Evolutionary conservation across 768 basidiomycete genomes (phyloP), one percentile per base, ranked within the genome.

Genomic region (Podaxis sp.): DNA sequence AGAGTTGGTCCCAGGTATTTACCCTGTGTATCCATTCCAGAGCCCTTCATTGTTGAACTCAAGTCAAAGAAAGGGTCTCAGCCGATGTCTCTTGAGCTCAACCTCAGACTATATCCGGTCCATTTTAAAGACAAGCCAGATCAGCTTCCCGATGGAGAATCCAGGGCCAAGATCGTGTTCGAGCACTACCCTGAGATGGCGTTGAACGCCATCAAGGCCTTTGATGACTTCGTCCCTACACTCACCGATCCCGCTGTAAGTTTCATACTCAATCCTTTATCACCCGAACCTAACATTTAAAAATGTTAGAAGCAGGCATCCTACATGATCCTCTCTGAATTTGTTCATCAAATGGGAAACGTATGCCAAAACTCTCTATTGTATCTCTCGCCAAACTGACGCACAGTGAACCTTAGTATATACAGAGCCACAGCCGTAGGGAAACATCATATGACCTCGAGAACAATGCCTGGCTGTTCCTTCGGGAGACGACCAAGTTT

Each of bases 381-480:
- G 5, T 33, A 26, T 28, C 2, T 39, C 30, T 39, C 33, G 4
- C 33, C 4, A 51, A 5, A 3, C 33, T 59, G 17, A 49, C 13
- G 19, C 15, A 9, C 8, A 11, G 24, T 26, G 28, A 26, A n/a
- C 6, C 19, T 4, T 36, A 60, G 59, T 52, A 60, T n/a, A 60
- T 42, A 33, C 19, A 15, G 4, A 38, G n/a, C 13, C 49, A 60
- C 15, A 22, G 13, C n/a, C 59, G 59, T 13, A 49, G 40, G 22
- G 22, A 28, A 28, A 38, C 40, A 51, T 40, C 59, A 28, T 60
- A 39, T 26, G 51, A 26, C 5, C 24, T 52, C 36, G 59, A 60
- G 51, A 22, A 60, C 44, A 26, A 28, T 4, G 49, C 36, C 33
- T 60, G 59, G 59, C 5, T 26, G 12, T 60, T 60, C 22, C 49